Base-by-base conservation (phyloP, 2,329 filamentous ascomycete genomes). In the Coniella lustricola region DNA sequence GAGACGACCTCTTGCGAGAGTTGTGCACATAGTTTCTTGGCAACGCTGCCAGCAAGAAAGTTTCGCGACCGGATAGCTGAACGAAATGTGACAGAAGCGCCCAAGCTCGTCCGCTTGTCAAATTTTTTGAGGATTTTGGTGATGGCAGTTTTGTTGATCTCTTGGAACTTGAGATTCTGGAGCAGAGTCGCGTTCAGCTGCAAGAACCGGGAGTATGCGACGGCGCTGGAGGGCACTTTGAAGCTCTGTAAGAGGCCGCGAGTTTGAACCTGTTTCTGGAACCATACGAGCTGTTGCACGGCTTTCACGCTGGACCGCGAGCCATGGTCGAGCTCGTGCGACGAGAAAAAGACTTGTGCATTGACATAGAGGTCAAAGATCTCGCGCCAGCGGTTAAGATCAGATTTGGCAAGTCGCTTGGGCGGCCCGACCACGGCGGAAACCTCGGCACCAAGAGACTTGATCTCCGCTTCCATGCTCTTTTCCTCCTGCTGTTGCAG, bases 101-200 rank as follows among this genome's bases (percentile, higher is more conserved):
- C 81, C 17, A 94, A 71, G 1, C 84, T 81, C 1, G 89, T 95
- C 50, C 82, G 79, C 66, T 95, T 95, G 66, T 93, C 87, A 62
- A 95, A 95, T 67, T 91, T 95, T 64, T 95, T 95, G 46, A 95
- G 67, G 44, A 95, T 95, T 64, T 95, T 95, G 31, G 71, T 72
- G 58, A 93, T 80, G 1, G 89, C 89, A 25, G 77, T 77, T 55
- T 80, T 79, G 59, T 95, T 94, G 55, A 94, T 82, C 61, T 93
- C 88, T 59, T 90, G 87, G 57, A 94, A 95, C 51, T 84, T 82
- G 55, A 95, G 73, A 44, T 85, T 85, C 53, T 83, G 83, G n/a
- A 94, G 72, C n/a, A 95, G 74, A 45, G 79, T 76, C 20, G 79
- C 71, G 61, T 95, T 95, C 57, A 94, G 74, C 41, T 75, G 69